Percentiles rank a stretch among this genome's conserved stretches.
Conservation (phyloP, 2,329 filamentous ascomycete genomes). For the Aureobasidium sp. region DNA sequence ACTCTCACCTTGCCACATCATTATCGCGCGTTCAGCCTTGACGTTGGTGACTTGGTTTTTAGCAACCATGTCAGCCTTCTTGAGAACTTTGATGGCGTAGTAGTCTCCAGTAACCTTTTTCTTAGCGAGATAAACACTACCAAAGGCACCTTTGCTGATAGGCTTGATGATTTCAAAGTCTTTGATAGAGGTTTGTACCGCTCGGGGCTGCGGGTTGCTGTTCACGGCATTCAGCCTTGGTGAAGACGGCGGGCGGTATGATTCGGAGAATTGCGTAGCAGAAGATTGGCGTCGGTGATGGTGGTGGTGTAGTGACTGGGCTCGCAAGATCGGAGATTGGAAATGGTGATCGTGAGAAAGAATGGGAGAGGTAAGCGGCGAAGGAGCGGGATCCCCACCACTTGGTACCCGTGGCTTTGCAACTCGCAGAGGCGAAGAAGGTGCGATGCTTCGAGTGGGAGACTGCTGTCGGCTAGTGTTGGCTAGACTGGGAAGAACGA, state of each 20-base stretch:
- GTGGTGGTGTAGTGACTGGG: conserved; percentile 33
- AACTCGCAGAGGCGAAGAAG: conserved; percentile 70
- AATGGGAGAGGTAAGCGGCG: conserved; percentile 84
- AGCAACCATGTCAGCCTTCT: conserved; percentile 99
- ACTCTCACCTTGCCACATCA: conserved; percentile 99
- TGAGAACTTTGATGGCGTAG: conserved; percentile 95
- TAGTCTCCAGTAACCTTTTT: conserved; percentile 98
- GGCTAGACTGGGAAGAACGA: conserved; percentile 61
- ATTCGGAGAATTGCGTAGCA: conserved; percentile 71
- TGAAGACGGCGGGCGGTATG: conserved; percentile 58
- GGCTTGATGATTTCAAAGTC: conserved; percentile 99
- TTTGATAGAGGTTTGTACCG: conserved; percentile 91
- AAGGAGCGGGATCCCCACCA: conserved; percentile 57
- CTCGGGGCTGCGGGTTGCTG: conserved; percentile 73
- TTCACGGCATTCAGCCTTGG: conserved; percentile 69
- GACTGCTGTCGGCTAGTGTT: conserved; percentile 81
- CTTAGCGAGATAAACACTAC: conserved; percentile 94
- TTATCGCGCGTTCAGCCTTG: conserved; percentile 95
- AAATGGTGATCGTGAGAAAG: conserved; percentile 68
- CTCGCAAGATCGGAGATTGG: conserved; percentile 58
- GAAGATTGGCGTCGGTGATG: conserved; percentile 82
- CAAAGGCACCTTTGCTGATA: conserved; percentile 97
- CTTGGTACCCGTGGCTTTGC: conserved; percentile 65
- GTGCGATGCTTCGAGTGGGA: conserved; percentile 66
- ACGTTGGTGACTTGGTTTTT: conserved; percentile 99